A percentile compares a stretch with the other conserved stretches of the same genome.
phyloP scores from a whole-genome alignment of 176 grass and related monocot species.

The Hordeum marinum region DNA sequence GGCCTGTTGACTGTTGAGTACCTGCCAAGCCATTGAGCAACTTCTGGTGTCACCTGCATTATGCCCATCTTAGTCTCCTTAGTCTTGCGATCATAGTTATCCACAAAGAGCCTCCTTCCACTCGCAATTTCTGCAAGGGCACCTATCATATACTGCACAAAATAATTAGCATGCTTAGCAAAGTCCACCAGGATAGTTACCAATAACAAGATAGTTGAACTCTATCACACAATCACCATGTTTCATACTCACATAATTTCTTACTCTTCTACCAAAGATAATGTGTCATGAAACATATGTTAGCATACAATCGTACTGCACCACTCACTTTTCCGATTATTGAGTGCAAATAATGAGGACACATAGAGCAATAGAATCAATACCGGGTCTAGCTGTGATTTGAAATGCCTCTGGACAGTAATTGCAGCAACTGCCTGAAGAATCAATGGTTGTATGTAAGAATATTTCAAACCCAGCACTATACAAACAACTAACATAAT shows the following conservation, averaged over 20 bases:
- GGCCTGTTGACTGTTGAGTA: constrained; percentile 27
- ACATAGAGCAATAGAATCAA: constrained; percentile 28
- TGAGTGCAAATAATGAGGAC: neutral
- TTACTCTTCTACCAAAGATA: neutral
- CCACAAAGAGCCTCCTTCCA: constrained; percentile 64
- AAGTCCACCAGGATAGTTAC: neutral
- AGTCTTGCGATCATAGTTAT: constrained; percentile 66
- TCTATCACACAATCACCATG: neutral
- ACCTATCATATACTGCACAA: constrained; percentile 79
- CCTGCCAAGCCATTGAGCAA: constrained; percentile 86
- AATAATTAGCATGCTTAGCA: constrained; percentile 14
- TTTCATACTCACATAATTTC: neutral
- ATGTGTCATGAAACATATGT: neutral
- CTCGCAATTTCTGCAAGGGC: constrained; percentile 79
- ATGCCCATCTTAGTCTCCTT: constrained; percentile 78
- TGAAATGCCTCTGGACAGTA: constrained; percentile 74
- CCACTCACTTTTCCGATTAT: neutral
- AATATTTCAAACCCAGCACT: constrained; percentile 15
- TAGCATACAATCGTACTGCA: neutral
- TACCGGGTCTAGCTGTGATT: constrained; percentile 81
- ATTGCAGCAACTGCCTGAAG: constrained; percentile 71
- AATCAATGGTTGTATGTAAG: constrained; percentile 5
- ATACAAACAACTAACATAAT: constrained; percentile 6
- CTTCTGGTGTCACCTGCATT: constrained; percentile 79
- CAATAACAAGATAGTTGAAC: neutral